Conservation (phyloP, 208 protist species). For the Trypanosoma theileri region DNA sequence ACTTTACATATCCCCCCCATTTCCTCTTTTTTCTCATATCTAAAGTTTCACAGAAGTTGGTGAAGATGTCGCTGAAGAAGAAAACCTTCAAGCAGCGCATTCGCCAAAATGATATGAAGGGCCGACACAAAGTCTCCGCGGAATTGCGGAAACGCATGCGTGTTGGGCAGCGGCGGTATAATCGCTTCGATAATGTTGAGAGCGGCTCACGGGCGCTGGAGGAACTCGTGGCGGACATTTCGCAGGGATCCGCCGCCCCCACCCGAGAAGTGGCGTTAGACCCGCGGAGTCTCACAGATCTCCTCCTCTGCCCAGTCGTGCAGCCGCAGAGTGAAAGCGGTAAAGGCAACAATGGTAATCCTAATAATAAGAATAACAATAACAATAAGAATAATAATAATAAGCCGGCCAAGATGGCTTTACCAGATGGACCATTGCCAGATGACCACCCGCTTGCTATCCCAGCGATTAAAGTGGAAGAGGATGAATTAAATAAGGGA, state of each 20-base stretch:
- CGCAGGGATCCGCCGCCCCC: constrained; percentile 59
- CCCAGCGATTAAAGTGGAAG: constrained; percentile 30
- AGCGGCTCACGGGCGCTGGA: constrained; percentile 54
- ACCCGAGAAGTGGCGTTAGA: constrained; percentile 58
- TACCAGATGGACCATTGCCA: constrained; percentile 42
- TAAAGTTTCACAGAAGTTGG: neutral
- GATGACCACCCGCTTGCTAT: constrained; percentile 46
- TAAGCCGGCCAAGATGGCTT: constrained; percentile 18
- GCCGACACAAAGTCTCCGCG: constrained; percentile 47
- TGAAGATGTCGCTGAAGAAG: constrained; percentile 49
- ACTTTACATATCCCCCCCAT: too few species aligned
- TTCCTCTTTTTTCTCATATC: too few species aligned
- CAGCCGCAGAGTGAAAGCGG: neutral
- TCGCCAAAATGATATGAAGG: constrained; percentile 75
- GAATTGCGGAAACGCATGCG: constrained; percentile 71
- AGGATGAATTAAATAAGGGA: constrained; percentile 4
- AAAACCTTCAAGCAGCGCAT: constrained; percentile 81
- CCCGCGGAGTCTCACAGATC: constrained; percentile 70
- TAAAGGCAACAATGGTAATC: neutral
- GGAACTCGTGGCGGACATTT: constrained; percentile 62
- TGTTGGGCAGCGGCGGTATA: constrained; percentile 41
- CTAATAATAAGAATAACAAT: neutral
- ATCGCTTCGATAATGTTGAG: constrained; percentile 71
- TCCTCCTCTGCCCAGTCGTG: constrained; percentile 43
- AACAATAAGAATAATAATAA: neutral